Base-by-base conservation (phyloP, 345 rosid genomes). In the Ceriops decandra region DNA sequence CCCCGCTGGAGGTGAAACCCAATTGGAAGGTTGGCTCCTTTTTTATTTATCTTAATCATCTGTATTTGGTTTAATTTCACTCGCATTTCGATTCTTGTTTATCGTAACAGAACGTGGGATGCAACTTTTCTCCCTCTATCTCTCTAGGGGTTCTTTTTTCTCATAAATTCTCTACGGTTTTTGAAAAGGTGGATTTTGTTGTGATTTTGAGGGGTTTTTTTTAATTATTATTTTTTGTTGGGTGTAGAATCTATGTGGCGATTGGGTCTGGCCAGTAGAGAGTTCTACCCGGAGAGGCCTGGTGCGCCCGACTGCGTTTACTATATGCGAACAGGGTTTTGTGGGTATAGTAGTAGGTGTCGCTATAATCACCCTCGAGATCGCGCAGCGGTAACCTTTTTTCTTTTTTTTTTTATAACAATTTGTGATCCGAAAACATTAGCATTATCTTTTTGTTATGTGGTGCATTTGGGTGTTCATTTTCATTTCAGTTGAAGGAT, bases 131-230 rank as follows among this genome's bases (percentile, higher is more conserved):
- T 61, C 47, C 66, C 70, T 19, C 27, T 24, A 26, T 62, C 51
- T 28, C 46, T 11, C 4, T 11, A 38, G 47, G 47, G 47, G 15
- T 38, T 38, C 0, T 9, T 38, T 38, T 10, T 38, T 38, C 2
- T 38, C 47, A 10, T 9, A 38, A 38, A 49, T 28, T 54, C 65
- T 68, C 22, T 57, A 67, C 63, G 77, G 72, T 56, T 42, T 71
- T 71, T 62, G 54, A 28, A 47, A 70, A 79, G 8, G 36, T 33
- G 36, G 36, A 9, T 7, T 33, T 33, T 33, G 36, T 33, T 76
- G 80, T 67, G 72, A 63, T 63, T 78, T 76, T 70, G 84, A 82
- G 75, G 38, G 47, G 82, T 73, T 1, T 31, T 31, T 33, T 71
- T 60, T 24, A 24, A 24, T 24, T 24, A 24, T 24, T 24, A 24